Evolutionary conservation across 768 basidiomycete genomes (phyloP).

Genomic region (Kwoniella sp.): DNA sequence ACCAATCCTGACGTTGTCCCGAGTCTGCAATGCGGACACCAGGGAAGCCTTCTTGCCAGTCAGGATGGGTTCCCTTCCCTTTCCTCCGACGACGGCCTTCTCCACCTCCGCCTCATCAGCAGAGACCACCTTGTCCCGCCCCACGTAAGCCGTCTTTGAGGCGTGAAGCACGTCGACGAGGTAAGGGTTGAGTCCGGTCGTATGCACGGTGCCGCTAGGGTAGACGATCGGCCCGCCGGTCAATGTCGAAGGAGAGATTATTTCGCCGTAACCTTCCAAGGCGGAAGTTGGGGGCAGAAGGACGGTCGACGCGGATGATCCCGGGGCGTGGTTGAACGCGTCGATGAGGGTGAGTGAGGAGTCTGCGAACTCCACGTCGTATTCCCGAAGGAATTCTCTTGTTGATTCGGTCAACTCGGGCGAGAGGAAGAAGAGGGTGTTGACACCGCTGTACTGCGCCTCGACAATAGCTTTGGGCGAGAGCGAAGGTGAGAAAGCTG

Average conservation of each 20-base stretch:
- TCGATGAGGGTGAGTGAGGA: conserved; percentile 78
- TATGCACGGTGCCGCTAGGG: conserved; percentile 34
- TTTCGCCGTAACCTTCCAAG: conserved; percentile 67
- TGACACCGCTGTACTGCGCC: conserved; percentile 57
- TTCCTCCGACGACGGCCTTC: conserved; percentile 54
- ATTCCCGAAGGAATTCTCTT: conserved; percentile 82
- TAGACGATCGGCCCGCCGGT: conserved; percentile 39
- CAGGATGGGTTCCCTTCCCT: conserved; percentile 62
- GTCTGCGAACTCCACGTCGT: conserved; percentile 81
- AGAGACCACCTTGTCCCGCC: conserved; percentile 56
- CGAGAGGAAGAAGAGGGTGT: conserved; percentile 78
- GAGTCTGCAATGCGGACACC: conserved; percentile 84
- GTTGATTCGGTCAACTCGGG: conserved; percentile 57
- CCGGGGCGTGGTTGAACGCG: conserved; percentile 72
- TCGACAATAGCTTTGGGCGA: conserved; percentile 59
- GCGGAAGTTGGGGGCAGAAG: conserved; percentile 56
- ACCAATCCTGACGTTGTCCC: conserved; percentile 67
- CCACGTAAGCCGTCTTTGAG: conserved; percentile 53
- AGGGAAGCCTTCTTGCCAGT: conserved; percentile 72
- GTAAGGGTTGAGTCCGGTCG: conserved; percentile 56
- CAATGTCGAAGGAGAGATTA: conserved; percentile 17
- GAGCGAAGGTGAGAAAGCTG: conserved; percentile 81
- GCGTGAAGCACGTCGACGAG: conserved; percentile 77
- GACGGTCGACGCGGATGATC: conserved; percentile 63
- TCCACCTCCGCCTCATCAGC: conserved; percentile 67